phyloP scores from a whole-genome alignment of 2,329 filamentous ascomycete genomes.

The Chalaropsis thielavioides region DNA sequence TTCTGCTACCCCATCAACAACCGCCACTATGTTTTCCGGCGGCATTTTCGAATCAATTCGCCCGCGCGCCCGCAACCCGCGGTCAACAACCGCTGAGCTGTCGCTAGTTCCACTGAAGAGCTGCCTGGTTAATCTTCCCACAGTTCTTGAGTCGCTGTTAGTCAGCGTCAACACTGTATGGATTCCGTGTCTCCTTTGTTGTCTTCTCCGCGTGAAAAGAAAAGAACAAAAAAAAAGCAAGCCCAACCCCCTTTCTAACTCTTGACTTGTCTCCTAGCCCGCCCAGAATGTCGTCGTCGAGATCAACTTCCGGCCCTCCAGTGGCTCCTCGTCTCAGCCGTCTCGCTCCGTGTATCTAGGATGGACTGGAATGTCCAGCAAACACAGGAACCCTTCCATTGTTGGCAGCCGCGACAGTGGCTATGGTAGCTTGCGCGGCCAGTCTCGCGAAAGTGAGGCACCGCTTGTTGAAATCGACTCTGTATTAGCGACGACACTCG shows the following conservation, averaged over 20 bases:
- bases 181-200: background rate
- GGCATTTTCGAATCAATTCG: constrained; percentile 17
- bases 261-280: constrained; percentile 37
- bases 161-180: constrained; percentile 81
- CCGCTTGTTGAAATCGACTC: constrained; percentile 75
- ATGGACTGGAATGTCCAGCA: constrained; percentile 97
- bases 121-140: constrained; percentile 84
- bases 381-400: constrained; percentile 59
- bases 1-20: background rate
- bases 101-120: constrained; percentile 79
- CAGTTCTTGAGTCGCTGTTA: constrained; percentile 68
- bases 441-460: constrained; percentile 52
- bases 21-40: constrained; percentile 13
- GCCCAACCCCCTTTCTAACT: constrained; percentile 19
- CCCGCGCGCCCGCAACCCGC: constrained; percentile 32
- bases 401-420: constrained; percentile 55
- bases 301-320: constrained; percentile 49
- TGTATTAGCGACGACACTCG: constrained; percentile 63
- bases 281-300: constrained; percentile 96
- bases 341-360: constrained; percentile 68
- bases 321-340: constrained; percentile 28
- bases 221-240: background rate
- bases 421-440: constrained; percentile 43
- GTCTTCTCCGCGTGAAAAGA: background rate
- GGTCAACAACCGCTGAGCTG: constrained; percentile 64